Evolutionary conservation across 805 yeast genomes (phyloP).

Genomic region (Yamadazyma philogaea): DNA sequence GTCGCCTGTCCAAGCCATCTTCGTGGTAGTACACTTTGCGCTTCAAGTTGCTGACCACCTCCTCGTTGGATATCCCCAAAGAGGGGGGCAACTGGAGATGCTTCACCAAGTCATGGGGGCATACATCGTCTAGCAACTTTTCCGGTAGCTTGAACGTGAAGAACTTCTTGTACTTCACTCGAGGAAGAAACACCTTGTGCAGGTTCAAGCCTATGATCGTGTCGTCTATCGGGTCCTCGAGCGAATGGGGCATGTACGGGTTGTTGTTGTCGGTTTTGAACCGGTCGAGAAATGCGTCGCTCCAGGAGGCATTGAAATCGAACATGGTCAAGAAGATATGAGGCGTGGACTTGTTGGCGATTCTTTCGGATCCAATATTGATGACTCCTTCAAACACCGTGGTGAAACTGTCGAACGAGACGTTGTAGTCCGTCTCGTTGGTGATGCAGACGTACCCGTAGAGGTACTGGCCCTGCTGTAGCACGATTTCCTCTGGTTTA

Average conservation of each 20-base stretch:
- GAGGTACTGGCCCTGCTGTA: conserved; percentile 36
- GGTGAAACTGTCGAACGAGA: conserved; percentile 40
- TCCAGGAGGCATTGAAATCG: conserved; percentile 43
- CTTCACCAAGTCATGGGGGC: conserved; percentile 33
- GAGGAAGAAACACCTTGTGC: conserved; percentile 27
- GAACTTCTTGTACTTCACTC: conserved; percentile 36
- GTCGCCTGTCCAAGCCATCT: conserved; percentile 11
- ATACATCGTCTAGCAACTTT: conserved; percentile 32
- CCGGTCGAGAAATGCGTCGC: conserved; percentile 31
- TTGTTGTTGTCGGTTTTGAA: conserved; percentile 28
- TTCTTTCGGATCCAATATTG: conserved; percentile 22
- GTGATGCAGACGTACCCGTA: conserved; percentile 34
- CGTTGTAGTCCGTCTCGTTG: conserved; percentile 24
- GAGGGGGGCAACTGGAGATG: conserved; percentile 39
- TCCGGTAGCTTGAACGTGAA: conserved; percentile 40
- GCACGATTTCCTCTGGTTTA: conserved; percentile 29
- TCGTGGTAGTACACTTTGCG: conserved; percentile 7
- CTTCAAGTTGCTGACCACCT: conserved; percentile 21
- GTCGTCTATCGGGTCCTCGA: conserved; percentile 33
- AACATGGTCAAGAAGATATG: conserved; percentile 35
- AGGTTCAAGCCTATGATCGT: conserved; percentile 23
- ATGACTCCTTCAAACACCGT: conserved; percentile 36
- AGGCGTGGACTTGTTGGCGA: conserved; percentile 10
- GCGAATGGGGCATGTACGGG: conserved; percentile 23
- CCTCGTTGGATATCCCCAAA: conserved; percentile 31